Conservation (phyloP, 1,139 yeast genomes). For the Debaryomycetaceae sp. region DNA sequence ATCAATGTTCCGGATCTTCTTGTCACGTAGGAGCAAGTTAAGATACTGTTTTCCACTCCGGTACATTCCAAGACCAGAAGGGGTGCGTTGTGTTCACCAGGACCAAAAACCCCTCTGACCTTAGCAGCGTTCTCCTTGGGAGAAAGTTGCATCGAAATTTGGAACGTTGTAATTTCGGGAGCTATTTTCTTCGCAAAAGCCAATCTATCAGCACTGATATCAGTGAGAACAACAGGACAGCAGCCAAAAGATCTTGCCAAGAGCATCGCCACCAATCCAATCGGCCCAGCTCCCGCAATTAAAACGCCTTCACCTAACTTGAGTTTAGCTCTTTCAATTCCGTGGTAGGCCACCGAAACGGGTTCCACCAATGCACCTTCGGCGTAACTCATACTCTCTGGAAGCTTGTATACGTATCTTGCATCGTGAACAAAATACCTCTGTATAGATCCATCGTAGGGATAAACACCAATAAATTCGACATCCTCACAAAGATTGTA, state of each 20-base stretch:
- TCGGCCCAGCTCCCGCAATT: conserved; percentile 26
- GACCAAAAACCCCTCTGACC: conserved; percentile 24
- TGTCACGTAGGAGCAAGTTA: conserved; percentile 26
- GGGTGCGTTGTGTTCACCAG: conserved; percentile 19
- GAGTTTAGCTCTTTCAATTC: conserved; percentile 19
- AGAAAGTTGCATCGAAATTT: conserved; percentile 14
- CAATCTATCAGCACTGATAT: conserved; percentile 18
- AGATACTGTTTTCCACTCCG: conserved; percentile 24
- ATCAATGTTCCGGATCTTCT: conserved; percentile 31
- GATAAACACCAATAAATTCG: conserved; percentile 21
- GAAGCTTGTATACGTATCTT: conserved; percentile 18
- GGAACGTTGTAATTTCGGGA: conserved; percentile 27
- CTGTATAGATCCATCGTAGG: conserved; percentile 25
- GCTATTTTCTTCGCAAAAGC: conserved; percentile 20
- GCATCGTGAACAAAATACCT: conserved; percentile 16
- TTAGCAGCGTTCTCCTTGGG: conserved; percentile 22
- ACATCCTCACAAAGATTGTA: conserved; percentile 22
- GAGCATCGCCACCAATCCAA: conserved; percentile 23
- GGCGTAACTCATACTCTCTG: conserved; percentile 19
- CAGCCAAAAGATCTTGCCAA: conserved; percentile 23
- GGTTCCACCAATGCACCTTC: conserved; percentile 27
- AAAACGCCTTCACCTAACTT: conserved; percentile 19
- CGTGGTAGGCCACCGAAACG: conserved; percentile 24
- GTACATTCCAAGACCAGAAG: conserved; percentile 25
- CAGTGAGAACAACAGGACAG: conserved; percentile 21